Evolutionary conservation across 1,139 yeast species (phyloP), one percentile per base, ranked within the genome.

Genomic region (Saccharomycopsis phalli): DNA sequence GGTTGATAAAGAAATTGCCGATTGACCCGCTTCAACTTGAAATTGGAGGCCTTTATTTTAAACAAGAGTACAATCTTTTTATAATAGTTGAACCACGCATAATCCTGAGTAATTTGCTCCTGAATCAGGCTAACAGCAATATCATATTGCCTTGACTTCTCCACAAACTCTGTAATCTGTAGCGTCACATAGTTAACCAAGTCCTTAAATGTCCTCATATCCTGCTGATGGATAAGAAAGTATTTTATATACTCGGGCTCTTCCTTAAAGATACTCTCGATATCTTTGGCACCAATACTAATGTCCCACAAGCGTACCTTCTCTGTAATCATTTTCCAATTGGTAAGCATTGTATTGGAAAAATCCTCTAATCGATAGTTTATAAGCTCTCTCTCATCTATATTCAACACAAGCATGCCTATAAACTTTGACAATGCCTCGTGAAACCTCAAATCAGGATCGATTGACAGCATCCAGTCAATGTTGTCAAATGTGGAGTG

Each of bases 71-170:
- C 68, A 27, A 81, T 52, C 53, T 82, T 82, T 47, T 67, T 69
- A 50, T 66, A 68, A 43, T 69, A 62, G 49, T 66, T 65, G 60
- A 78, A 81, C 83, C 91, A 79, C 1, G 94, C 84, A 50, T 71
- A 77, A 51, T 81, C 94, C 36, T 66, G 62, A 1, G 65, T 58
- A 38, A 79, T 68, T 20, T 68, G 63, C 1, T 57, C 57, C 49
- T 73, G 75, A 13, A 81, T 8, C 13, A 23, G 21, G 5, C 11
- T 17, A 7, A 40, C 13, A 7, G 11, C 8, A 4, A 6, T 6
- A 18, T 37, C 36, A 17, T 13, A 23, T 18, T n/a, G n/a, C 5
- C 5, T 14, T 4, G 31, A 14, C 4, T 14, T 23, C 4, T 20
- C 18, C 8, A 29, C 22, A 20, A 33, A 26, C 10, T 22, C 23